Conservation (phyloP, 306 rosid genomes). For the Luffa acutangula region DNA sequence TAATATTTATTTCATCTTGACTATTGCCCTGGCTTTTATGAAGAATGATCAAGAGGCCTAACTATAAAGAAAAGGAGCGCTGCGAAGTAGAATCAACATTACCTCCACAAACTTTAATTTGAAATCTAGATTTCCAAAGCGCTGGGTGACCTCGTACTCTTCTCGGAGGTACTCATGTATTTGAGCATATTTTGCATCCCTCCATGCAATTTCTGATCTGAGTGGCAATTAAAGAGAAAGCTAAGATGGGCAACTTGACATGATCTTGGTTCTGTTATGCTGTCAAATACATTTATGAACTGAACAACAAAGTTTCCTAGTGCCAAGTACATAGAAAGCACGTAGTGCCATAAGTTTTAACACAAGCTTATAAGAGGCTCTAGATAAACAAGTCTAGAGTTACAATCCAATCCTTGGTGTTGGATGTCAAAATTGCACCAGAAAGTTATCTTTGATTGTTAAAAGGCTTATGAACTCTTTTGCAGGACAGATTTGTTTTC, state of each 20-base stretch:
- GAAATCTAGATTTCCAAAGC: constrained; percentile 91
- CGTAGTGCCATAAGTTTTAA: not conserved
- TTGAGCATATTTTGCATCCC: constrained; percentile 97
- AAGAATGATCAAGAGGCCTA: not conserved
- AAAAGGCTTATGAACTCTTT: not conserved
- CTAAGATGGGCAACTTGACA: not conserved
- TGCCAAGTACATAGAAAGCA: not conserved
- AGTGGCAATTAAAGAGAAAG: not conserved
- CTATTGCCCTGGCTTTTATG: not conserved
- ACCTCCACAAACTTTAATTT: constrained; percentile 99
- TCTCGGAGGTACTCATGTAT: constrained; percentile 94
- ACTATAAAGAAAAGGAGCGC: not conserved
- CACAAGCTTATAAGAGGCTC: not conserved
- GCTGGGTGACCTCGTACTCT: constrained; percentile 84
- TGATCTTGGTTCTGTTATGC: not conserved
- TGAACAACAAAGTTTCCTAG: not conserved
- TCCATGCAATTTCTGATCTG: constrained; percentile 99
- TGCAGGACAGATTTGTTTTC: not conserved
- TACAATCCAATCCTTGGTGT: not conserved
- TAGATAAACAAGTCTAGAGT: not conserved
- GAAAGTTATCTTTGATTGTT: not conserved
- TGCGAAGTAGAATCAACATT: not conserved
- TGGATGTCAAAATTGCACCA: not conserved
- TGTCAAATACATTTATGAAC: not conserved
- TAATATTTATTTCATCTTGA: not conserved